Percentiles rank a stretch among this genome's conserved stretches.
Conservation (phyloP, 495 filamentous ascomycete species). For the Penicillium paxilli region DNA sequence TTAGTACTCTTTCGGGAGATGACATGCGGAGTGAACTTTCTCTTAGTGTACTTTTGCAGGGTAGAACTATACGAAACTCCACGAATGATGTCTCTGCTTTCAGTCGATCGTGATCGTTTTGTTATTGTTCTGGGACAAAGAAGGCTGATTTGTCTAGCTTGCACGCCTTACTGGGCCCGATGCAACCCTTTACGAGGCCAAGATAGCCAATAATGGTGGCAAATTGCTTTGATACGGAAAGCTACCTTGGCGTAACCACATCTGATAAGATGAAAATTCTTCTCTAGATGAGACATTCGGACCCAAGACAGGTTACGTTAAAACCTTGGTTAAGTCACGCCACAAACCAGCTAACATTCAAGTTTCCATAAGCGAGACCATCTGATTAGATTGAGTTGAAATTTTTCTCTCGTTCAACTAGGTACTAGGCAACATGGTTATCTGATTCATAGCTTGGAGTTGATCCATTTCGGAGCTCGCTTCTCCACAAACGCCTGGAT, state of each 20-base stretch:
- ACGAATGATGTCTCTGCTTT: too few relatives aligned
- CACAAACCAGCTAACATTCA: too few relatives aligned
- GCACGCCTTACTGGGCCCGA: neutral
- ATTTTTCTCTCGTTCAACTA: neutral
- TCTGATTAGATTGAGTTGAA: constrained; percentile 5
- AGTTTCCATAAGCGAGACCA: neutral
- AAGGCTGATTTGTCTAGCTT: too few relatives aligned
- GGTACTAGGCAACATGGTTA: neutral
- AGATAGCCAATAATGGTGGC: neutral
- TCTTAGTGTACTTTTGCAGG: too few relatives aligned
- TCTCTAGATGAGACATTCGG: neutral
- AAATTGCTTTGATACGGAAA: neutral
- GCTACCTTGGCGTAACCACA: neutral
- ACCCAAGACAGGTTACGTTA: neutral
- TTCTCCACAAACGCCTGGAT: constrained; percentile 79
- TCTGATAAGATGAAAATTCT: neutral
- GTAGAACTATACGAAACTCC: neutral
- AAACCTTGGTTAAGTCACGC: neutral
- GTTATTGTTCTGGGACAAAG: too few relatives aligned
- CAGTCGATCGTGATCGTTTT: too few relatives aligned
- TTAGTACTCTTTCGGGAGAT: neutral
- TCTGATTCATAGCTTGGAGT: constrained; percentile 63
- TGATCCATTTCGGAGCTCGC: constrained; percentile 67
- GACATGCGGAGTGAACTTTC: neutral
- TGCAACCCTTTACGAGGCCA: neutral